phyloP scores from a whole-genome alignment of 176 grass and related monocot species.

The Musa itinerans region DNA sequence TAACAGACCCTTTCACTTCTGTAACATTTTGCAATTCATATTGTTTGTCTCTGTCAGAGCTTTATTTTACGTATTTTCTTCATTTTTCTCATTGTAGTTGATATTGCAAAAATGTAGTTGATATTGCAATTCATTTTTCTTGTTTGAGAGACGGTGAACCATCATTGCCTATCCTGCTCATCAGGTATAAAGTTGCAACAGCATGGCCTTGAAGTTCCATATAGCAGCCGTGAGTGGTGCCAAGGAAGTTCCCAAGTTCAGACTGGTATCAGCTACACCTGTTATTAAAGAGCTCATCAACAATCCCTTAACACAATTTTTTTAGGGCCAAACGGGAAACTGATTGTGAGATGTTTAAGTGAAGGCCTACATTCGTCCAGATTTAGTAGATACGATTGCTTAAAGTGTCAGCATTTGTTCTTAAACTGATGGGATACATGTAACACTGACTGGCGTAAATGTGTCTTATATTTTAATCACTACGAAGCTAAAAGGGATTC shows the following conservation, averaged over 20 bases:
- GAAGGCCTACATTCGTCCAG: not conserved
- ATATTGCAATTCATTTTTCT: not conserved
- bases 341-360: not conserved
- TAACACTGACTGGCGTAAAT: not conserved
- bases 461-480: not conserved
- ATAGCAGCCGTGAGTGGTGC: not conserved
- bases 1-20: too few relatives aligned
- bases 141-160: not conserved
- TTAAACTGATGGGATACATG: not conserved
- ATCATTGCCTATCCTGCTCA: not conserved
- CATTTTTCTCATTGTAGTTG: not conserved
- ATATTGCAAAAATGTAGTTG: not conserved
- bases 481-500: not conserved
- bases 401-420: not conserved
- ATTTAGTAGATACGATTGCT: not conserved
- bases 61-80: not conserved
- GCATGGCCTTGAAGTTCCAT: too few relatives aligned
- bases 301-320: not conserved
- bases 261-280: not conserved
- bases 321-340: not conserved
- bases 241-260: not conserved
- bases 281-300: not conserved
- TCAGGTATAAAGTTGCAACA: not conserved
- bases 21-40: not conserved
- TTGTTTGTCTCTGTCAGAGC: not conserved